phyloP scores from a whole-genome alignment of 805 yeast species.

The Candida silvatica region DNA sequence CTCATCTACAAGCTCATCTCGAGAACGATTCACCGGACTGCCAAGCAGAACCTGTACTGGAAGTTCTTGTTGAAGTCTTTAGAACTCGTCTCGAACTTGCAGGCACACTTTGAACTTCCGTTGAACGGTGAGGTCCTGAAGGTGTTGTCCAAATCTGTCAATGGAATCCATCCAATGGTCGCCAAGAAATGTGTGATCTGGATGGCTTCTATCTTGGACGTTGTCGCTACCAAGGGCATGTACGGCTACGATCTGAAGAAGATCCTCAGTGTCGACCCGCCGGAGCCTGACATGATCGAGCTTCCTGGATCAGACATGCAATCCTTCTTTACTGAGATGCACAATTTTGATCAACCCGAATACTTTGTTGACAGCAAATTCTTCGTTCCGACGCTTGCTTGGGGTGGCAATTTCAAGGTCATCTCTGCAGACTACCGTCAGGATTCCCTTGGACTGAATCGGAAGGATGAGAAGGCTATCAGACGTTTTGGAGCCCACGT shows the following conservation, averaged over 20 bases:
- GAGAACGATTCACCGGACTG: constrained; percentile 20
- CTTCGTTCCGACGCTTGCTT: constrained; percentile 62
- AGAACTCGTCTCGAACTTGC: constrained; percentile 42
- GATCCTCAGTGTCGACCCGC: constrained; percentile 23
- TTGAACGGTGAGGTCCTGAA: constrained; percentile 31
- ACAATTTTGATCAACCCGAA: constrained; percentile 33
- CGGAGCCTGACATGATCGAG: constrained; percentile 16
- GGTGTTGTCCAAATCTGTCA: constrained; percentile 37
- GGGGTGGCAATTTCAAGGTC: constrained; percentile 53
- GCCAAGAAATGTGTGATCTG: constrained; percentile 55
- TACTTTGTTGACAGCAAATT: constrained; percentile 52
- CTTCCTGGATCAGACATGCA: constrained; percentile 6
- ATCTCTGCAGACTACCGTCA: constrained; percentile 26
- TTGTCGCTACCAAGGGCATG: constrained; percentile 16
- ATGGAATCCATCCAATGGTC: constrained; percentile 61
- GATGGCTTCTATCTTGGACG: constrained; percentile 38
- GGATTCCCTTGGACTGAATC: constrained; percentile 24
- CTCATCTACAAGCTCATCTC: constrained; percentile 35
- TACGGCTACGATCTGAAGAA: constrained; percentile 33
- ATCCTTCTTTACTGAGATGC: constrained; percentile 43
- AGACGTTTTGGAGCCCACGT: constrained; percentile 34
- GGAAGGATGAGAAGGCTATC: constrained; percentile 35
- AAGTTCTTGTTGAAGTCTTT: constrained; percentile 40
- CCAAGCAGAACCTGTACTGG: constrained; percentile 42
- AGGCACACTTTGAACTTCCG: constrained; percentile 42